phyloP scores from a whole-genome alignment of 169 alveolate genomes.

The Cryptosporidium canis region DNA sequence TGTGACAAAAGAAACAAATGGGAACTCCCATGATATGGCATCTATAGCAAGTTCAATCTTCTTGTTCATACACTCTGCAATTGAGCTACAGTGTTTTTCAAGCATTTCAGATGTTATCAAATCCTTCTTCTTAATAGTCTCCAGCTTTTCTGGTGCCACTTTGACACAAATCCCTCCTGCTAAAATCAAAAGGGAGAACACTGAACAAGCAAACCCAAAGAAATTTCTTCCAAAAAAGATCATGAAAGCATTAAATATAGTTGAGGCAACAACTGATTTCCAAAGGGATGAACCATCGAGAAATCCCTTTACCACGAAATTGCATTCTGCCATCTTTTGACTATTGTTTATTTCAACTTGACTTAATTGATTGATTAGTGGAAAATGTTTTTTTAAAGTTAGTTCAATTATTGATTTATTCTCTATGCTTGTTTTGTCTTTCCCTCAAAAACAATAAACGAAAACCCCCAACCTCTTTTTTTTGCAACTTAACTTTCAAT shows the following conservation, averaged over 20 bases:
- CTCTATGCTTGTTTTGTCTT: neutral
- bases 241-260: constrained; percentile 43
- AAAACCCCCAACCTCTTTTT: neutral
- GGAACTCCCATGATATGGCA: constrained; percentile 60
- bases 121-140: constrained; percentile 21
- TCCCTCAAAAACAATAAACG: constrained; percentile 11
- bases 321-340: constrained; percentile 48
- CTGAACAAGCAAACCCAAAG: constrained; percentile 56
- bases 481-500: neutral
- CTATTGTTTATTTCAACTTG: neutral
- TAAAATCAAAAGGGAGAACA: constrained; percentile 16
- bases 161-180: constrained; percentile 57
- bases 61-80: constrained; percentile 25
- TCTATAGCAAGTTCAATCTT: constrained; percentile 37
- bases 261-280: constrained; percentile 60
- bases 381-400: neutral
- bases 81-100: constrained; percentile 36
- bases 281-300: constrained; percentile 52
- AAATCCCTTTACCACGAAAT: constrained; percentile 45
- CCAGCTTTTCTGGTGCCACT: constrained; percentile 62
- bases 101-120: constrained; percentile 38
- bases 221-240: constrained; percentile 49
- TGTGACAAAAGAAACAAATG: constrained; percentile 36
- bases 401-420: neutral
- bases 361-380: neutral